Evolutionary conservation across 495 filamentous ascomycete genomes (phyloP).

Genomic region (Cryomyces antarcticus): DNA sequence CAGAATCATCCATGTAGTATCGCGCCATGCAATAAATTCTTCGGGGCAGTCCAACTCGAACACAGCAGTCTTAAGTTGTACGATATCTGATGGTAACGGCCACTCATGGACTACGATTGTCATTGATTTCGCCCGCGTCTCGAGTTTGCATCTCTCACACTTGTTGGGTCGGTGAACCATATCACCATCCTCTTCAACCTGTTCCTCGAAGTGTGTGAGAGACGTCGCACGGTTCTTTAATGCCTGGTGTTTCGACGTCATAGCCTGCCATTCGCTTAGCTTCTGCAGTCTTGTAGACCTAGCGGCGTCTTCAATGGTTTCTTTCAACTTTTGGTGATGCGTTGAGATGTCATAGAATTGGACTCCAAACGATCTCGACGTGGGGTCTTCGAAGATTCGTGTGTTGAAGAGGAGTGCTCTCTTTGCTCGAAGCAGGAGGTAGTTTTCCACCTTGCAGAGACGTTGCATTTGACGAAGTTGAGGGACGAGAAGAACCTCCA

Average conservation of each 20-base stretch:
- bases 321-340: conserved; percentile 20
- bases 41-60: conserved; percentile 35
- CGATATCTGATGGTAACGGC: conserved; percentile 29
- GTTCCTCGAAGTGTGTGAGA: too few relatives aligned
- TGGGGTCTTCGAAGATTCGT: conserved; percentile 19
- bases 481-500: conserved; percentile 1
- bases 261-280: conserved; percentile 19
- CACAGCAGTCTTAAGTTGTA: conserved; percentile 25
- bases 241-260: conserved; percentile 14
- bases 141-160: conserved; percentile 18
- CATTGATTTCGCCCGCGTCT: conserved; percentile 15
- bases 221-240: too few relatives aligned
- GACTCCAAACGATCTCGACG: conserved; percentile 27
- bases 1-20: conserved; percentile 26
- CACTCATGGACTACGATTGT: conserved; percentile 36
- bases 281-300: conserved; percentile 19
- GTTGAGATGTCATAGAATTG: conserved; percentile 29
- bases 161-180: conserved; percentile 4
- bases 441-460: conserved; percentile 26
- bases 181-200: too few relatives aligned
- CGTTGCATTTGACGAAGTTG: conserved; percentile 19
- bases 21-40: conserved; percentile 30
- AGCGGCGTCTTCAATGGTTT: conserved; percentile 22
- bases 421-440: conserved; percentile 20
- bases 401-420: conserved; percentile 5